Conservation (phyloP, 345 rosid species). For the Eucalyptus coolabah region DNA sequence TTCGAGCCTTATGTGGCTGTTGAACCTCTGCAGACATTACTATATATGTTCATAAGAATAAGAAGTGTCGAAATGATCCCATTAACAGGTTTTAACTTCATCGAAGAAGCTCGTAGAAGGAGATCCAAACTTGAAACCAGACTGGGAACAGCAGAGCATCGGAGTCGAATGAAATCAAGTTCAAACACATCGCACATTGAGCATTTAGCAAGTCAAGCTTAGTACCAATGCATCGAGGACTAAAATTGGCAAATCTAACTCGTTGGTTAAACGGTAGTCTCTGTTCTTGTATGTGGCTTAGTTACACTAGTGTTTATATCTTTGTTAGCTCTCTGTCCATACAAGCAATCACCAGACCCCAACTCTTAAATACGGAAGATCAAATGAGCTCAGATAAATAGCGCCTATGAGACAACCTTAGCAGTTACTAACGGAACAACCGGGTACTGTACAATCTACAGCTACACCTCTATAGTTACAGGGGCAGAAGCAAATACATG, state of each 20-base stretch:
- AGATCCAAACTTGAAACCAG: background rate
- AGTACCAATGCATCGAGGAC: background rate
- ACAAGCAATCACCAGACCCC: background rate
- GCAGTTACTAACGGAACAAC: background rate
- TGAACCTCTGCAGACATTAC: background rate
- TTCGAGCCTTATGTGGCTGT: background rate
- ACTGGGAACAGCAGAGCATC: background rate
- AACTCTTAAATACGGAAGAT: background rate
- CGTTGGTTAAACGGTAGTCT: background rate
- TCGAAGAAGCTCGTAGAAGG: background rate
- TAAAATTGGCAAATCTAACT: background rate
- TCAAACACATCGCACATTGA: background rate
- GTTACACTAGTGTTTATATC: background rate
- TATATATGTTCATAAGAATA: background rate
- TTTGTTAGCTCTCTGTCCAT: background rate
- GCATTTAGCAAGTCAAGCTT: background rate
- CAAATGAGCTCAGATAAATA: background rate
- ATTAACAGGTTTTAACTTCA: background rate
- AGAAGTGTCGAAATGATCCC: background rate
- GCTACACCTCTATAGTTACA: background rate
- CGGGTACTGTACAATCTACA: background rate
- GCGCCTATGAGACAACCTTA: background rate
- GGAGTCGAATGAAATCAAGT: background rate
- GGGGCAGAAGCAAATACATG: background rate
- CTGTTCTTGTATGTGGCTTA: background rate